Percentiles rank a stretch among this genome's conserved stretches.
Evolutionary conservation across 306 rosid genomes (phyloP).

Genomic region (Potentilla sterilis): DNA sequence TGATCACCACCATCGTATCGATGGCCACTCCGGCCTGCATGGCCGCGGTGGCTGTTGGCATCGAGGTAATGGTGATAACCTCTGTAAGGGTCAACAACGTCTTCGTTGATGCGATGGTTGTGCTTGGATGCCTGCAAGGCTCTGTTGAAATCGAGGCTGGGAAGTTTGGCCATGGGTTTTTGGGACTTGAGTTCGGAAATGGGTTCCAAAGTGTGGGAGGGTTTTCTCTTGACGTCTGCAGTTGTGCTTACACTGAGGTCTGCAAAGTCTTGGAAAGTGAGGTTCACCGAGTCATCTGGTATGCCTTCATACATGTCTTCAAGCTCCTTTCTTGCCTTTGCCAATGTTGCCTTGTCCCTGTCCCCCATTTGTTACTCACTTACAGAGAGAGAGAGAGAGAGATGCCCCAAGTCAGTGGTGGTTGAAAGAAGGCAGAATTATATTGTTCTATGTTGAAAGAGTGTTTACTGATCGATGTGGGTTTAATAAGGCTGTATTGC

Average conservation of each 20-base stretch:
- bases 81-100: neutral
- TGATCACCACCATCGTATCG: slow-evolving; percentile 7
- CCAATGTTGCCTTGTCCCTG: slow-evolving; percentile 38
- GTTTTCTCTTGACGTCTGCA: slow-evolving; percentile 18
- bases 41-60: neutral
- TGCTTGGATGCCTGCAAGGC: slow-evolving; percentile 43
- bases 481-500: neutral
- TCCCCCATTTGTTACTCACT: slow-evolving; percentile 38
- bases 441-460: neutral
- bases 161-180: slow-evolving; percentile 33
- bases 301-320: slow-evolving; percentile 75
- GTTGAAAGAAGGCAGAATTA: neutral
- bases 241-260: slow-evolving; percentile 24
- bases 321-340: slow-evolving; percentile 59
- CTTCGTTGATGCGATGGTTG: slow-evolving; percentile 13
- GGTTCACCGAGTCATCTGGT: slow-evolving; percentile 86
- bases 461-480: neutral
- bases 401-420: no score
- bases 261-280: slow-evolving; percentile 74
- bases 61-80: neutral
- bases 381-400: neutral
- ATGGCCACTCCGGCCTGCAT: neutral
- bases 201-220: slow-evolving; percentile 8
- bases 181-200: slow-evolving; percentile 15
- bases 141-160: slow-evolving; percentile 61